Conservation (phyloP, 768 basidiomycete genomes). For the Coprinellus micaceus region DNA sequence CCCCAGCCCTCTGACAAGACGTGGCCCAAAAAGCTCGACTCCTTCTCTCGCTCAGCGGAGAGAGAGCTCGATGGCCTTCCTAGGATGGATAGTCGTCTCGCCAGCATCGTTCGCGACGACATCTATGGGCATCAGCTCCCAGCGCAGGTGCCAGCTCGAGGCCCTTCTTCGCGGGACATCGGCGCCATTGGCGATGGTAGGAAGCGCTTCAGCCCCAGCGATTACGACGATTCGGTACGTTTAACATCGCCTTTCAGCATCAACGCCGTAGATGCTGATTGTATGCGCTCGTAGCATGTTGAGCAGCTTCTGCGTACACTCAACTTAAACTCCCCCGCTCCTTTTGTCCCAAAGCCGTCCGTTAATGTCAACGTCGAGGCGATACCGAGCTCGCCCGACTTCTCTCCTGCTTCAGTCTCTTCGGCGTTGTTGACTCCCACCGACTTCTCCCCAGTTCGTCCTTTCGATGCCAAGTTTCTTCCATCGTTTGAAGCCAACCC, state of each 20-base stretch:
- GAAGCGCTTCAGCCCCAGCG: constrained; percentile 53
- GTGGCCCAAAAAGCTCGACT: constrained; percentile 67
- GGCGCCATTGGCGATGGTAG: constrained; percentile 82
- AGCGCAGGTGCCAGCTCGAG: constrained; percentile 9
- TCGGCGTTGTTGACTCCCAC: constrained; percentile 73
- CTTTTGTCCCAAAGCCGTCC: constrained; percentile 36
- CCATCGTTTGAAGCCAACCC: constrained; percentile 45
- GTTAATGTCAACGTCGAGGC: constrained; percentile 40
- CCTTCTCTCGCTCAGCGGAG: constrained; percentile 54
- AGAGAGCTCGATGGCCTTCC: constrained; percentile 26
- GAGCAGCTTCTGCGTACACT: constrained; percentile 77
- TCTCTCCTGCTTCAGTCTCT: constrained; percentile 69
- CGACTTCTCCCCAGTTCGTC: constrained; percentile 64
- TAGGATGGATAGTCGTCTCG: constrained; percentile 23
- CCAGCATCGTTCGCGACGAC: constrained; percentile 47
- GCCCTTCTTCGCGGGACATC: constrained; percentile 45
- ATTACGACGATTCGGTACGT: constrained; percentile 51
- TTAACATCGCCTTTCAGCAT: constrained; percentile 17
- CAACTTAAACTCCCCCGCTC: constrained; percentile 74
- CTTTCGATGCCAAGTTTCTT: constrained; percentile 52
- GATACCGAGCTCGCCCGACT: constrained; percentile 58
- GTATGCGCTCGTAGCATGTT: constrained; percentile 57
- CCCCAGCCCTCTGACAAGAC: constrained; percentile 62
- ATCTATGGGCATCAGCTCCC: constrained; percentile 57
- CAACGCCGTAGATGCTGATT: constrained; percentile 16